Evolutionary conservation across 2,329 filamentous ascomycete genomes (phyloP).

Genomic region (Sarocladium brachiariae): DNA sequence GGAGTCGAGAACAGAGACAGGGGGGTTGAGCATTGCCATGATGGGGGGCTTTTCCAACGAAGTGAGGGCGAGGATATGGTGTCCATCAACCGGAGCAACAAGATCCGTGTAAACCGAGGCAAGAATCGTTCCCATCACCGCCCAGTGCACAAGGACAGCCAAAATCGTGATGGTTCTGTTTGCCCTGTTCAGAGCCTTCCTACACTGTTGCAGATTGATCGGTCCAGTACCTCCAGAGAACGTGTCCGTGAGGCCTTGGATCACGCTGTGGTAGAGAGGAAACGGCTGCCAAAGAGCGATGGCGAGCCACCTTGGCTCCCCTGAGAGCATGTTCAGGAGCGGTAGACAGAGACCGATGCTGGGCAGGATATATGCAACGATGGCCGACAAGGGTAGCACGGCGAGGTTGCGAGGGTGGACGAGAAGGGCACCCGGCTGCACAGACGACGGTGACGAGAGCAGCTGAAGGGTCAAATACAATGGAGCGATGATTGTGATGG

Average conservation of each 20-base stretch:
- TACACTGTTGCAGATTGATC: not conserved
- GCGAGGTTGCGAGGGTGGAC: conserved; percentile 6
- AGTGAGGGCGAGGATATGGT: conserved; percentile 6
- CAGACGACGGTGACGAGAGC: not conserved
- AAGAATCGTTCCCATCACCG: conserved; percentile 5
- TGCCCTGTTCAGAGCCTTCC: conserved; percentile 4
- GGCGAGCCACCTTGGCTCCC: not conserved
- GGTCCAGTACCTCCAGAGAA: not conserved
- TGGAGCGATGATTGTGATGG: conserved; percentile 11
- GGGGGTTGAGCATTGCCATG: conserved; percentile 3
- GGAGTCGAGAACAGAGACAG: not conserved
- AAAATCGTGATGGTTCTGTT: conserved; percentile 6
- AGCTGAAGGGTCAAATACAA: conserved; percentile 10
- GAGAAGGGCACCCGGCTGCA: not conserved
- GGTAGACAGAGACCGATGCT: conserved; percentile 1
- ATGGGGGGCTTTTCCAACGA: conserved; percentile 9
- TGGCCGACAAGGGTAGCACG: conserved; percentile 7
- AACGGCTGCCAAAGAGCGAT: conserved; percentile 13
- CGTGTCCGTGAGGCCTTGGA: conserved; percentile 4
- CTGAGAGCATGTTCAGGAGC: not conserved
- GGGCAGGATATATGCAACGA: conserved; percentile 9
- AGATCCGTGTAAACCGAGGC: not conserved
- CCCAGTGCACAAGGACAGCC: not conserved
- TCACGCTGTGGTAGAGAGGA: conserved; percentile 8
- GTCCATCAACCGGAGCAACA: not conserved